A percentile compares a stretch with the other conserved stretches of the same genome.
Evolutionary conservation across 2,329 filamentous ascomycete species (phyloP).

Genomic region (Cladosporium sp.): DNA sequence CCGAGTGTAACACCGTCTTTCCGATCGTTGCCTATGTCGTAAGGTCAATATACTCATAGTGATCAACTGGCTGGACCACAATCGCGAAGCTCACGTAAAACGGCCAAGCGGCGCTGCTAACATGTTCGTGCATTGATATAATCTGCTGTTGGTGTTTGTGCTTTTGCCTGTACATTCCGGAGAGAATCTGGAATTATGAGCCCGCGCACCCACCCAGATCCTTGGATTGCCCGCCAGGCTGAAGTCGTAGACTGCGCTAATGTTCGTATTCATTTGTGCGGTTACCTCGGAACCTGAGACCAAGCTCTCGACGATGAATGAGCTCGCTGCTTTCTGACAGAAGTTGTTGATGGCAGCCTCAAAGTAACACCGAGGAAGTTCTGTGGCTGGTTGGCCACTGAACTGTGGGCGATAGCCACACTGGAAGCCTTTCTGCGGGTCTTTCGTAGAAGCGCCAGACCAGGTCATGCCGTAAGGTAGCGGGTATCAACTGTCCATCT

Average conservation of each 20-base stretch:
- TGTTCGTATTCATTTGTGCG: background rate
- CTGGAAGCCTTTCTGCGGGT: background rate
- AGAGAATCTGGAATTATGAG: no score
- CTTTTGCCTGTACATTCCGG: background rate
- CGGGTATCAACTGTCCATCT: background rate
- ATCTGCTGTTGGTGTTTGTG: background rate
- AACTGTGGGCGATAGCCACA: background rate
- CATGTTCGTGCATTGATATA: background rate
- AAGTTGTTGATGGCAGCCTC: background rate
- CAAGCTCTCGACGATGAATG: background rate
- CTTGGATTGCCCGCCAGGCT: background rate
- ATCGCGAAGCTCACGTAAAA: background rate
- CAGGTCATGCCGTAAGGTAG: background rate
- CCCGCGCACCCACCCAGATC: no score
- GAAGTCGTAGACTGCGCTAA: background rate
- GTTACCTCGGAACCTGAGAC: background rate
- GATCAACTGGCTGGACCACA: no score
- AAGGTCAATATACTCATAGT: no score
- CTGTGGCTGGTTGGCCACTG: background rate
- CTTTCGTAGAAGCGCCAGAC: background rate
- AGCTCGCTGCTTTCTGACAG: background rate
- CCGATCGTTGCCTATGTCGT: background rate
- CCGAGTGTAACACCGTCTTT: background rate
- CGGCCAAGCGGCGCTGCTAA: background rate
- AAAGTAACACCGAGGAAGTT: background rate